These are phyloP conservation scores for Silene vulgaris DNA, from an alignment of 179 eudicot species.

Conservation along the genomic window DNA sequence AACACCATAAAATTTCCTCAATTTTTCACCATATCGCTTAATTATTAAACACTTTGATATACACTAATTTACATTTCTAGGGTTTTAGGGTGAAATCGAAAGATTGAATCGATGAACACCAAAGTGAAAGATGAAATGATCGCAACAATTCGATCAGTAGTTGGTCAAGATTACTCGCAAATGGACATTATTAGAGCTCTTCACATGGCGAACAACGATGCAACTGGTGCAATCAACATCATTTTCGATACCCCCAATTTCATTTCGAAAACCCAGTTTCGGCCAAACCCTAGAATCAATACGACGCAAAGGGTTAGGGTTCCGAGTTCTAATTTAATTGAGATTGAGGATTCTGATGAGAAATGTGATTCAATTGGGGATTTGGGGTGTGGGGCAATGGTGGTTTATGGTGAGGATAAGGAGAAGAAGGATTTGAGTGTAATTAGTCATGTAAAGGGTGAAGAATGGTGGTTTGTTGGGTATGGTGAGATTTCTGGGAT, in stretches of 20 bases:
- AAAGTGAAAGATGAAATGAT: slow-evolving; percentile 54
- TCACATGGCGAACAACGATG: slow-evolving; percentile 82
- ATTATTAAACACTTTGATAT: neutral
- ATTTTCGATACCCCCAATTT: slow-evolving; percentile 72
- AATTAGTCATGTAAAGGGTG: slow-evolving; percentile 27
- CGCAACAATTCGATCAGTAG: slow-evolving; percentile 57
- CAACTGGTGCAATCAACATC: slow-evolving; percentile 85
- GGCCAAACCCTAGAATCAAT: slow-evolving; percentile 34
- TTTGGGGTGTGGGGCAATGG: slow-evolving; percentile 5
- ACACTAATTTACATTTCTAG: slow-evolving; percentile 6
- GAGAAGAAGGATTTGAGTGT: slow-evolving; percentile 19
- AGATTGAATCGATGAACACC: slow-evolving; percentile 41
- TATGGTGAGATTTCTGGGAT: slow-evolving; percentile 58
- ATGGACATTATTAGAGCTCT: slow-evolving; percentile 92
- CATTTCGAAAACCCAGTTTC: slow-evolving; percentile 27
- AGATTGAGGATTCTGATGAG: slow-evolving; percentile 19
- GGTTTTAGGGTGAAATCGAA: slow-evolving; percentile 19
- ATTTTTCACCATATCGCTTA: neutral
- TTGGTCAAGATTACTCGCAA: slow-evolving; percentile 66
- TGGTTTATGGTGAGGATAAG: slow-evolving; percentile 4
- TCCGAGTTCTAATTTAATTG: slow-evolving; percentile 20
- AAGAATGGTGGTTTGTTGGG: slow-evolving; percentile 82
- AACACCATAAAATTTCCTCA: neutral
- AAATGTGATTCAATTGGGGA: slow-evolving; percentile 12
- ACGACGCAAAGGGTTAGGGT: slow-evolving; percentile 17